Conservation (phyloP, 495 filamentous ascomycete genomes). For the Neurospora pannonica region DNA sequence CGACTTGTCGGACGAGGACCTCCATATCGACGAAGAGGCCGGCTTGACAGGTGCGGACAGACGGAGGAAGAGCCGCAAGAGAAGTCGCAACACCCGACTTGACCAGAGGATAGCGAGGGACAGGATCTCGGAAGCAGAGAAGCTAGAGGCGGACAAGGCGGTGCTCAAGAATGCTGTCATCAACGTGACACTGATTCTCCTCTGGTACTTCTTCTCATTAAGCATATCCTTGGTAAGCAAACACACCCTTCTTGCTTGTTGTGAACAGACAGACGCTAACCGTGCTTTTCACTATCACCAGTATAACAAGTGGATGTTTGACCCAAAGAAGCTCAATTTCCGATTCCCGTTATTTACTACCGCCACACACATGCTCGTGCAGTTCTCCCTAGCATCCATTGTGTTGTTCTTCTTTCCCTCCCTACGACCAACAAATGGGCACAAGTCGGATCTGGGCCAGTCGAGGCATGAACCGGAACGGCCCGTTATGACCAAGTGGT, state of each 20-base stretch:
- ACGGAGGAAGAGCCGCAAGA: conserved; percentile 53
- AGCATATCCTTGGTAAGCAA: conserved; percentile 82
- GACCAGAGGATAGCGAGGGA: conserved; percentile 63
- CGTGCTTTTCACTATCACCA: conserved; percentile 19
- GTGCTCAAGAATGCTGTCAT: conserved; percentile 57
- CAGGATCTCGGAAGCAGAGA: conserved; percentile 50
- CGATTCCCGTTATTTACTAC: conserved; percentile 95
- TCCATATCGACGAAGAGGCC: conserved; percentile 85
- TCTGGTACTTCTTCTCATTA: conserved; percentile 94
- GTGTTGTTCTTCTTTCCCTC: conserved; percentile 79
- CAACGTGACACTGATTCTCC: conserved; percentile 66
- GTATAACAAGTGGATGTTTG: conserved; percentile 99
- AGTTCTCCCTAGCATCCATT: conserved; percentile 73
- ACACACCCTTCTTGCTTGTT: background rate
- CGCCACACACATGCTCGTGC: conserved; percentile 89
- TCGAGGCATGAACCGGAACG: conserved; percentile 46
- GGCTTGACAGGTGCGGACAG: conserved; percentile 68
- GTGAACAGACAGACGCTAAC: background rate
- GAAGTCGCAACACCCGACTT: conserved; percentile 55
- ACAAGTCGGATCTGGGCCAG: conserved; percentile 37
- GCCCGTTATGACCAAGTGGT: conserved; percentile 80
- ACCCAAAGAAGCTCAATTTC: conserved; percentile 73
- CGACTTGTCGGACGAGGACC: conserved; percentile 51
- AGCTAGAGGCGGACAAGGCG: conserved; percentile 58
- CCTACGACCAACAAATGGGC: conserved; percentile 57